Conservation (phyloP, 306 rosid species). For the Benincasa hispida region DNA sequence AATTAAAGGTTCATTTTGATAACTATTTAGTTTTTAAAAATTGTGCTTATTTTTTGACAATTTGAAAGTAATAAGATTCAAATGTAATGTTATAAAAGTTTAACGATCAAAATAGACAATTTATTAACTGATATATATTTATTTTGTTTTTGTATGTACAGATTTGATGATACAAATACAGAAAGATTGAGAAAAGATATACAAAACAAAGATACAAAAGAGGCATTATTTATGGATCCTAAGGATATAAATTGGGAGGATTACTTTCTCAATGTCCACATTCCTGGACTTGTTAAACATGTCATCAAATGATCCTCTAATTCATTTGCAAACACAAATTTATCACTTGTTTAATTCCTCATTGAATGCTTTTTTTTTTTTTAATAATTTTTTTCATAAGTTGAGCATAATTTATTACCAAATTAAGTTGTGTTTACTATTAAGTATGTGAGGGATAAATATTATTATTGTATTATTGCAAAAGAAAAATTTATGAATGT, state of each 20-base stretch:
- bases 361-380: neutral
- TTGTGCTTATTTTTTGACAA: no score
- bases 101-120: neutral
- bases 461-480: neutral
- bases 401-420: no score
- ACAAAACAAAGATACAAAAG: slow-evolving; percentile 31
- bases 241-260: slow-evolving; percentile 59
- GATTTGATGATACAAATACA: slow-evolving; percentile 56
- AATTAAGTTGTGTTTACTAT: neutral
- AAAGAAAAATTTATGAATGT: neutral
- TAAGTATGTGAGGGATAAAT: neutral
- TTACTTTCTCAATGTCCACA: slow-evolving; percentile 41
- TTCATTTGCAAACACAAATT: no score
- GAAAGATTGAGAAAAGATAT: slow-evolving; percentile 38
- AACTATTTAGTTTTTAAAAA: no score
- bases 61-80: no score
- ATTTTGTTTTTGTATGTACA: slow-evolving; percentile 2
- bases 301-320: slow-evolving; percentile 33
- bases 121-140: neutral
- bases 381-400: no score
- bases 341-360: neutral
- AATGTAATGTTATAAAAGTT: neutral
- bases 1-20: no score
- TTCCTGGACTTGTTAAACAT: slow-evolving; percentile 48
- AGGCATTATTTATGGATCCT: slow-evolving; percentile 52